These are phyloP conservation scores for Hypoxylon cercidicola DNA, from an alignment of 495 filamentous ascomycete species.

Conservation along the genomic window DNA sequence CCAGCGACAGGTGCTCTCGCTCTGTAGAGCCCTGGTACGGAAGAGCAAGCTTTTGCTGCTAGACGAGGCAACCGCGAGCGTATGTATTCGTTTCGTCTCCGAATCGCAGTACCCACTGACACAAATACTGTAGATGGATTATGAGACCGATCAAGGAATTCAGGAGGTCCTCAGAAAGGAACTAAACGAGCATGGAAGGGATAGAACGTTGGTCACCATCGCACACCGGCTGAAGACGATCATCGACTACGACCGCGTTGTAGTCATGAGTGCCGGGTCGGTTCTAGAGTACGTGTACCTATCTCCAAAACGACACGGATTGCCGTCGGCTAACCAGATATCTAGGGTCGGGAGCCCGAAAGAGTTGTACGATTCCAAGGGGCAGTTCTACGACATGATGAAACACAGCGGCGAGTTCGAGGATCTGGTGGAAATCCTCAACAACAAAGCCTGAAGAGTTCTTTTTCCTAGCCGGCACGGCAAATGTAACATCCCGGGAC, in stretches of 20 bases:
- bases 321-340: slow-evolving; percentile 27
- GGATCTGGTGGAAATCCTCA: slow-evolving; percentile 50
- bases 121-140: slow-evolving; percentile 54
- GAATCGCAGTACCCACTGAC: slow-evolving; percentile 1
- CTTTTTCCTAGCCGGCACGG: neutral
- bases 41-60: slow-evolving; percentile 65
- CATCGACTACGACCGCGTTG: slow-evolving; percentile 61
- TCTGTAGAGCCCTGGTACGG: slow-evolving; percentile 65
- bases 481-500: neutral
- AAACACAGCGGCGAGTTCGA: slow-evolving; percentile 62
- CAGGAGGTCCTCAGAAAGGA: slow-evolving; percentile 58
- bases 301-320: neutral
- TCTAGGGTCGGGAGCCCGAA: slow-evolving; percentile 56
- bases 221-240: slow-evolving; percentile 62
- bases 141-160: slow-evolving; percentile 64
- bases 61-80: slow-evolving; percentile 67
- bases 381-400: slow-evolving; percentile 63
- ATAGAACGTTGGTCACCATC: slow-evolving; percentile 63
- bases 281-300: slow-evolving; percentile 49
- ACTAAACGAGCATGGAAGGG: slow-evolving; percentile 48
- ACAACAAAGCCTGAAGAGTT: slow-evolving; percentile 12
- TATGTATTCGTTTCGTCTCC: slow-evolving; percentile 17
- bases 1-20: slow-evolving; percentile 66
- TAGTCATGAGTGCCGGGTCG: slow-evolving; percentile 58
- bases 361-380: slow-evolving; percentile 53